These are phyloP conservation scores for Kwoniella botswanensis DNA, from an alignment of 768 basidiomycete species.

Conservation along the genomic window DNA sequence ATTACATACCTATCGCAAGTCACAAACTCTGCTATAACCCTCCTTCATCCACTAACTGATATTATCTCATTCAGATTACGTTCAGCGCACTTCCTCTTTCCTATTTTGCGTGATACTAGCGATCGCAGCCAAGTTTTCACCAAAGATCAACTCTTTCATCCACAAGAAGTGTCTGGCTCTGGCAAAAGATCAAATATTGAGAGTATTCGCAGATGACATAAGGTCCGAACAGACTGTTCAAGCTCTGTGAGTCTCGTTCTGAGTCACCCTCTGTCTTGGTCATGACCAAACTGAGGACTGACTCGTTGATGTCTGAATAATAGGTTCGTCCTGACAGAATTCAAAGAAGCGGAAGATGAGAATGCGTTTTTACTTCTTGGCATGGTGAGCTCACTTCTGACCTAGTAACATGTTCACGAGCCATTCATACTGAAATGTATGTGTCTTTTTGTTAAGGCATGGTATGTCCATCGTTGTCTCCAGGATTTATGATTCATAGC, in stretches of 20 bases:
- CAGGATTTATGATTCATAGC: background rate
- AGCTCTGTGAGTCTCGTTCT: constrained; percentile 11
- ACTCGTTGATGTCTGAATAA: background rate
- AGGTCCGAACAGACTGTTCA: constrained; percentile 21
- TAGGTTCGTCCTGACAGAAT: constrained; percentile 20
- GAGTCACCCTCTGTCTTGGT: too few species aligned
- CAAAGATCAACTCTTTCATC: background rate
- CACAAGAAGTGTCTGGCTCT: constrained; percentile 19
- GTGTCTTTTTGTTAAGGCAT: constrained; percentile 3
- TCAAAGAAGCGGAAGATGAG: constrained; percentile 23
- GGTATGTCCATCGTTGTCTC: constrained; percentile 3
- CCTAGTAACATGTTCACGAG: background rate
- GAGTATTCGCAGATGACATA: constrained; percentile 14
- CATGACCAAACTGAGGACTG: background rate
- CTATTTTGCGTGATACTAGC: constrained; percentile 24
- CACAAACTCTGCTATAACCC: background rate
- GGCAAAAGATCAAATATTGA: constrained; percentile 21
- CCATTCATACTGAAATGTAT: background rate
- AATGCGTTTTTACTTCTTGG: constrained; percentile 18
- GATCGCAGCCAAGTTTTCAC: constrained; percentile 16
- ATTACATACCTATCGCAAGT: constrained; percentile 17
- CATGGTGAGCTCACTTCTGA: constrained; percentile 11
- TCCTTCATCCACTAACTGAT: background rate
- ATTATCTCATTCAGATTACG: constrained; percentile 3
- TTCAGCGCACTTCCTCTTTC: constrained; percentile 18